A percentile compares a stretch with the other conserved stretches of the same genome.
phyloP scores from a whole-genome alignment of 2,329 filamentous ascomycete species.

The Aureobasidium sp. region DNA sequence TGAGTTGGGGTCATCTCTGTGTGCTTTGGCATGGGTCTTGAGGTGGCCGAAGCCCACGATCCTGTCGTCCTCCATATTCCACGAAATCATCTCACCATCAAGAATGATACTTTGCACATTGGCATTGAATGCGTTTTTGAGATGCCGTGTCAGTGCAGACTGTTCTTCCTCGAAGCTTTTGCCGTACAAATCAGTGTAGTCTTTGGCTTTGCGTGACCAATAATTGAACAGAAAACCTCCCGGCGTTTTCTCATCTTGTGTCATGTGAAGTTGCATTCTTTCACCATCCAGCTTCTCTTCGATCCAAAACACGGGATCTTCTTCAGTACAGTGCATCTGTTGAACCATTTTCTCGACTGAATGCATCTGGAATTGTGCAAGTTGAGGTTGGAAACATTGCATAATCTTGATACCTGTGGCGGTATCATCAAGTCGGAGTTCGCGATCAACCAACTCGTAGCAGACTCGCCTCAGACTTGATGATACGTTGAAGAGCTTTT shows the following conservation, averaged over 20 bases:
- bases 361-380: slow-evolving; percentile 85
- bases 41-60: slow-evolving; percentile 86
- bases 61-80: slow-evolving; percentile 79
- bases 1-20: slow-evolving; percentile 64
- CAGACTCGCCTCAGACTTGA: slow-evolving; percentile 86
- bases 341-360: slow-evolving; percentile 74
- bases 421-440: slow-evolving; percentile 64
- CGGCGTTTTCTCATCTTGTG: slow-evolving; percentile 57
- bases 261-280: slow-evolving; percentile 93
- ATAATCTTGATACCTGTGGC: slow-evolving; percentile 72
- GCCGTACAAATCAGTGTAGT: slow-evolving; percentile 93
- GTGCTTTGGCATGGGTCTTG: slow-evolving; percentile 79
- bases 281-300: slow-evolving; percentile 98
- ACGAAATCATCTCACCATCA: slow-evolving; percentile 98
- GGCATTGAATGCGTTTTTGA: slow-evolving; percentile 67
- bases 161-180: slow-evolving; percentile 65
- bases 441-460: slow-evolving; percentile 79
- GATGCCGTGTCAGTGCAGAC: slow-evolving; percentile 65
- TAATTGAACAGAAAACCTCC: slow-evolving; percentile 74
- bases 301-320: slow-evolving; percentile 82
- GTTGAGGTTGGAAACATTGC: slow-evolving; percentile 93
- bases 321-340: slow-evolving; percentile 57
- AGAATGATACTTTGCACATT: slow-evolving; percentile 81
- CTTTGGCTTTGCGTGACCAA: slow-evolving; percentile 93
- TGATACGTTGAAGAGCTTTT: slow-evolving; percentile 70